Percentiles rank a stretch among this genome's conserved stretches.
Conservation (phyloP, 2,329 filamentous ascomycete genomes). For the Botrytis byssoidea region DNA sequence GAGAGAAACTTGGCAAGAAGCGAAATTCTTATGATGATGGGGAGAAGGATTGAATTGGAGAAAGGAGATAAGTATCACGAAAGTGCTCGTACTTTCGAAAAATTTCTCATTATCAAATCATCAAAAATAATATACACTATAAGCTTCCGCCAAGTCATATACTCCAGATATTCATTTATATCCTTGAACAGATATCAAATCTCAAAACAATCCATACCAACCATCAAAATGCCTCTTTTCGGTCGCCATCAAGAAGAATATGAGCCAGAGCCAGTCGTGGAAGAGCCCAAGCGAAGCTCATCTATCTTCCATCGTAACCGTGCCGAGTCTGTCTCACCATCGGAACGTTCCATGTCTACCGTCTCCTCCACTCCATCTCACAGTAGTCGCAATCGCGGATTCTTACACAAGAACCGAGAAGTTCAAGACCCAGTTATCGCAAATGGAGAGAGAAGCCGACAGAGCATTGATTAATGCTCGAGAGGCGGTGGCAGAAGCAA, state of each 20-base stretch:
- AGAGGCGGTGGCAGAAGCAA: slow-evolving; percentile 15
- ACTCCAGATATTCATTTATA: background rate
- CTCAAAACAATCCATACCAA: background rate
- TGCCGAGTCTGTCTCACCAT: slow-evolving; percentile 1
- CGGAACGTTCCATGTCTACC: slow-evolving; percentile 14
- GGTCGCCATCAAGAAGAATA: slow-evolving; percentile 11
- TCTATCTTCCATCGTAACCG: slow-evolving; percentile 20
- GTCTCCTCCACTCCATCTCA: slow-evolving; percentile 8
- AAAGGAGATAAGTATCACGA: slow-evolving; percentile 5
- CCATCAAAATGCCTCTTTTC: slow-evolving; percentile 18
- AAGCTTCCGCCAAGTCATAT: background rate
- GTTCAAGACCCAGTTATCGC: slow-evolving; percentile 14
- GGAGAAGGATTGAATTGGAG: background rate
- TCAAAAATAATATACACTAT: background rate
- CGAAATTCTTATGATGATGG: background rate
- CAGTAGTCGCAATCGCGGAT: background rate
- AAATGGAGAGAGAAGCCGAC: slow-evolving; percentile 18
- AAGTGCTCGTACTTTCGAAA: background rate
- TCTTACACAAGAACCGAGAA: slow-evolving; percentile 15
- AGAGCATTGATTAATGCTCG: slow-evolving; percentile 14
- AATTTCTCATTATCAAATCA: background rate
- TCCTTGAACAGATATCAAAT: background rate
- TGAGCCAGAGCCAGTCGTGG: slow-evolving; percentile 9
- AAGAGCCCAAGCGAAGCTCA: slow-evolving; percentile 16
- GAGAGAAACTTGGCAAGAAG: slow-evolving; percentile 9